Evolutionary conservation across 1,139 yeast genomes (phyloP).

Genomic region (Zygosaccharomyces pseudobailii): DNA sequence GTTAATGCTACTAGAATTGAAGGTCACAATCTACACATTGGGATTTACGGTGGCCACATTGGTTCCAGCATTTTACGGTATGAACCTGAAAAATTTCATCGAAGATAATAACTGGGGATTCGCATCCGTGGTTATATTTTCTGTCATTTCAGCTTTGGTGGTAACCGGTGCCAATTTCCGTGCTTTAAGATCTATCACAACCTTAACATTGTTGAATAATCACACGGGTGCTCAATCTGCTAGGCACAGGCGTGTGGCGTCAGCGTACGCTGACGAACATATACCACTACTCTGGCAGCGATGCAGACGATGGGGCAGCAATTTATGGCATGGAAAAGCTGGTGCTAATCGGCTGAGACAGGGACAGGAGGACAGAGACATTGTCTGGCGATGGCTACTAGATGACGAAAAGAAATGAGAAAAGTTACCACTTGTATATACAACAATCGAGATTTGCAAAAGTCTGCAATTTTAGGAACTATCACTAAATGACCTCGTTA

Average conservation of each 20-base stretch:
- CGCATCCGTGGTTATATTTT: constrained; percentile 37
- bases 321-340: constrained; percentile 22
- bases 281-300: constrained; percentile 20
- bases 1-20: constrained; percentile 80
- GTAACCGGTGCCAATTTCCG: constrained; percentile 40
- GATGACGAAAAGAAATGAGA: constrained; percentile 46
- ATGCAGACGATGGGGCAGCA: constrained; percentile 13
- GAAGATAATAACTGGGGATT: constrained; percentile 64
- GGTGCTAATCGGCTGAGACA: constrained; percentile 7
- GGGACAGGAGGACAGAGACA: constrained; percentile 48
- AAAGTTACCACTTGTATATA: constrained; percentile 4
- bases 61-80: constrained; percentile 85
- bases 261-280: constrained; percentile 19
- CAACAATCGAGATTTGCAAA: no score
- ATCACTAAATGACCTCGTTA: no score
- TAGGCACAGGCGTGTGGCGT: constrained; percentile 21
- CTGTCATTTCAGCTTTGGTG: constrained; percentile 39
- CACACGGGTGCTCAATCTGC: constrained; percentile 22
- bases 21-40: constrained; percentile 78
- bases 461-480: no score
- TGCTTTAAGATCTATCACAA: constrained; percentile 41
- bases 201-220: constrained; percentile 40
- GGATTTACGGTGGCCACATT: constrained; percentile 78
- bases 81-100: constrained; percentile 86
- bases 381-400: constrained; percentile 71